Conservation (phyloP, 495 filamentous ascomycete genomes). For the Trichoderma erinaceum region DNA sequence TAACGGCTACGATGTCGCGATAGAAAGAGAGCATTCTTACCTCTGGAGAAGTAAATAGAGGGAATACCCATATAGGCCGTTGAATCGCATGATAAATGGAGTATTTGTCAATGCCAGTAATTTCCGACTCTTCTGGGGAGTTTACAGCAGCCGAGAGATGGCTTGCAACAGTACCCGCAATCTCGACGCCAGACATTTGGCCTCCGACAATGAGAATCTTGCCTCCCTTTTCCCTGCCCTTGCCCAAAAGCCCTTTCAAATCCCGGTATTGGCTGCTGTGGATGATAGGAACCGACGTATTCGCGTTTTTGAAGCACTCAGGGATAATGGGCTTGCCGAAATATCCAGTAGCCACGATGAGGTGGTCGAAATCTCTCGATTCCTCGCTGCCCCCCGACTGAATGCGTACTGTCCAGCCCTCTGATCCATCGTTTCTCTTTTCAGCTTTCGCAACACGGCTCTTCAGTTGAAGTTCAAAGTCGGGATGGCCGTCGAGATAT, state of each 20-base stretch:
- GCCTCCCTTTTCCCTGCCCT: constrained; percentile 28
- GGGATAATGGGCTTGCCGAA: constrained; percentile 60
- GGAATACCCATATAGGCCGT: constrained; percentile 67
- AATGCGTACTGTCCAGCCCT: constrained; percentile 52
- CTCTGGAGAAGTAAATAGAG: constrained; percentile 51
- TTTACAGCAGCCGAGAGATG: constrained; percentile 56
- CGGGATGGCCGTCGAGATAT: constrained; percentile 40
- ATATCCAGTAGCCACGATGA: constrained; percentile 71
- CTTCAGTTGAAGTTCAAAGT: constrained; percentile 43
- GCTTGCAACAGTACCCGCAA: constrained; percentile 63
- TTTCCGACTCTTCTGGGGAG: constrained; percentile 33
- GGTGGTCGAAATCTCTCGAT: constrained; percentile 55
- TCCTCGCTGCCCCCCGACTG: constrained; percentile 25
- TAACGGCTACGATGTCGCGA: background rate
- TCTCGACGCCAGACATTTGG: constrained; percentile 77
- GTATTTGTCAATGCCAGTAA: constrained; percentile 32
- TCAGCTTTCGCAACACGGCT: constrained; percentile 46
- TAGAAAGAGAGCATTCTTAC: constrained; percentile 24
- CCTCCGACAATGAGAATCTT: constrained; percentile 76
- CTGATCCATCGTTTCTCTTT: constrained; percentile 25
- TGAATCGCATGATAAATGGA: constrained; percentile 63
- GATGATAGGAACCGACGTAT: constrained; percentile 38
- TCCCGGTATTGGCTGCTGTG: constrained; percentile 57
- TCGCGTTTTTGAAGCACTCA: constrained; percentile 27
- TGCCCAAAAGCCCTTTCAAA: constrained; percentile 32